These are phyloP conservation scores for Aspergillus sp. DNA, from an alignment of 2,329 filamentous ascomycete genomes.

Conservation along the genomic window DNA sequence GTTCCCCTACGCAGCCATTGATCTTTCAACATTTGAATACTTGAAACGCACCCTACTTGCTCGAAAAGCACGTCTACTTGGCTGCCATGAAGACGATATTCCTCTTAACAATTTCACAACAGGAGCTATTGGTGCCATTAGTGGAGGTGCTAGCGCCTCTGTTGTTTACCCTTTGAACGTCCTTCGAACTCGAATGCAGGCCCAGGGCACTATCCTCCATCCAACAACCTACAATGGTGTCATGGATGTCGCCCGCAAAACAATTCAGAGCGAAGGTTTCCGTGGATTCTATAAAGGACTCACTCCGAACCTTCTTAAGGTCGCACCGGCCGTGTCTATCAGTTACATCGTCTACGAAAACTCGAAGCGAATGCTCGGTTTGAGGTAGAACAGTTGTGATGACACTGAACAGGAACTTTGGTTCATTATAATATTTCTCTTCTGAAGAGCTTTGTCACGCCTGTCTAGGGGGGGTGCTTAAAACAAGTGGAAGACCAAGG, in stretches of 20 bases:
- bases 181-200: constrained; percentile 85
- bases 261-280: constrained; percentile 76
- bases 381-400: constrained; percentile 37
- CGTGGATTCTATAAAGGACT: constrained; percentile 91
- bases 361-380: constrained; percentile 68
- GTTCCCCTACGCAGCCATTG: constrained; percentile 97
- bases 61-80: constrained; percentile 67
- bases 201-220: constrained; percentile 90
- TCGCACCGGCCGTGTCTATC: constrained; percentile 92
- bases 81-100: constrained; percentile 80
- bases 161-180: constrained; percentile 95
- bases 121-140: constrained; percentile 85
- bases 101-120: constrained; percentile 78
- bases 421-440: neutral
- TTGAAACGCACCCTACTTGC: constrained; percentile 73
- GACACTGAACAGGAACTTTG: neutral
- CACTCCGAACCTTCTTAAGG: constrained; percentile 93
- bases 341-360: constrained; percentile 94
- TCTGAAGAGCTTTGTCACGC: neutral
- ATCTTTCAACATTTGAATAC: constrained; percentile 92
- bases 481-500: neutral
- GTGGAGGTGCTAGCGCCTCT: constrained; percentile 88
- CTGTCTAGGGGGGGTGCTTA: neutral
- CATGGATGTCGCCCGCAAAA: constrained; percentile 81
- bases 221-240: constrained; percentile 88